A percentile compares a stretch with the other conserved stretches of the same genome.
Evolutionary conservation across 116 monocot genomes (phyloP).

Genomic region (Phalaenopsis hybrid): DNA sequence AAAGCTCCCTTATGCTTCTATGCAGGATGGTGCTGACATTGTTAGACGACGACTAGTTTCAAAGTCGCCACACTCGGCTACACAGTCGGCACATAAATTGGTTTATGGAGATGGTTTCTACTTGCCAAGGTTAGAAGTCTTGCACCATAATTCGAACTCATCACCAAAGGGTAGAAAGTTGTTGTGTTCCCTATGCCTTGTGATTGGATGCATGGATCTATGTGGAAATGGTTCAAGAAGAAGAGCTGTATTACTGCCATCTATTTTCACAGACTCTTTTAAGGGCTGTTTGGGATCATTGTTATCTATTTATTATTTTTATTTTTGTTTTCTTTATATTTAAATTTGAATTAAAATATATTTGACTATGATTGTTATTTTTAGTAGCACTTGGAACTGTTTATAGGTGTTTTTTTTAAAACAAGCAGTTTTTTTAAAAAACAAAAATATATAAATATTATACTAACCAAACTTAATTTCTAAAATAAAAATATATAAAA

Average conservation of each 20-base stretch:
- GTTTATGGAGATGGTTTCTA: not conserved
- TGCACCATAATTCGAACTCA: not conserved
- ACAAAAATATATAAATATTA: too few species aligned
- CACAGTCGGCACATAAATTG: not conserved
- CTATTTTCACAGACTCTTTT: not conserved
- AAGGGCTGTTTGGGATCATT: not conserved
- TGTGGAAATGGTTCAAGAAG: not conserved
- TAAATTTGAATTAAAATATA: too few species aligned
- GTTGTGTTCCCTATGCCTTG: not conserved
- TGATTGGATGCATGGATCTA: not conserved
- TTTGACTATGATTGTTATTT: too few species aligned
- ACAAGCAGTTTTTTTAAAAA: too few species aligned
- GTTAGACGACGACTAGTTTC: conserved; percentile 35
- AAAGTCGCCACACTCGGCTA: not conserved
- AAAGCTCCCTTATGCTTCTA: not conserved
- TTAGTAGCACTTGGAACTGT: too few species aligned
- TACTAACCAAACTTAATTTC: too few species aligned
- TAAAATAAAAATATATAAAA: too few species aligned
- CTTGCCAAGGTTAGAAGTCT: not conserved
- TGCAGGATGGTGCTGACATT: conserved; percentile 54
- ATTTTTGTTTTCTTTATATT: too few species aligned
- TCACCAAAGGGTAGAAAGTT: not conserved
- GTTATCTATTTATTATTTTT: too few species aligned
- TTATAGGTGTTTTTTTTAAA: too few species aligned
- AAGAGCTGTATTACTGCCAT: not conserved